These are phyloP conservation scores for Trichoderma lentiforme DNA, from an alignment of 2,329 filamentous ascomycete species.

Conservation along the genomic window DNA sequence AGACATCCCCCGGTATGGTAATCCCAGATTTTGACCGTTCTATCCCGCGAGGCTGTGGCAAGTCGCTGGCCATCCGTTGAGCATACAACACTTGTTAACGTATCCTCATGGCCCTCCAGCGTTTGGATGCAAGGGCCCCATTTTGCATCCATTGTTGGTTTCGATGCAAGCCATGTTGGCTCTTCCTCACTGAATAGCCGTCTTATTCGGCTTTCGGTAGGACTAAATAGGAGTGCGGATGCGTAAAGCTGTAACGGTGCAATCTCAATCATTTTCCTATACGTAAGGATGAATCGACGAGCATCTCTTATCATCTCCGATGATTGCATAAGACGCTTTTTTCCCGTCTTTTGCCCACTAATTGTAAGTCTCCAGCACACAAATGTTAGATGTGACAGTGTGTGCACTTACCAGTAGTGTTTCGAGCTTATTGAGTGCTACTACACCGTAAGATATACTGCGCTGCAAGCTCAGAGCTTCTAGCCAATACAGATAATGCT, in stretches of 20 bases:
- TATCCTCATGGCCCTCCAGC: not conserved
- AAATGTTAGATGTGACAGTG: not conserved
- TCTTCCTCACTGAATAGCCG: not conserved
- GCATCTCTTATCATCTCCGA: not conserved
- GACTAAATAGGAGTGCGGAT: not conserved
- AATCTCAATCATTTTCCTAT: not conserved
- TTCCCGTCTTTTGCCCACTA: not conserved
- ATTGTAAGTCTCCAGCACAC: not conserved
- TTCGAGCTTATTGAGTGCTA: constrained; percentile 3
- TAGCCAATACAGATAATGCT: constrained; percentile 37
- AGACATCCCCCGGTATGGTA: not conserved
- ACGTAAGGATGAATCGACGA: not conserved
- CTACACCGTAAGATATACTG: constrained; percentile 23
- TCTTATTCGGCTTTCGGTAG: not conserved
- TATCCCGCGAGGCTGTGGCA: not conserved
- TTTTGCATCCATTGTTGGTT: not conserved
- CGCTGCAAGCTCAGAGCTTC: constrained; percentile 38
- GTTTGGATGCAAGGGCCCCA: not conserved
- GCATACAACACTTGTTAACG: not conserved
- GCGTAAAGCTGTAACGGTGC: constrained; percentile 9
- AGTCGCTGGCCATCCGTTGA: not conserved
- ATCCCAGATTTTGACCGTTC: not conserved
- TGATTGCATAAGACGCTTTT: not conserved
- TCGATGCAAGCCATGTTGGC: not conserved
- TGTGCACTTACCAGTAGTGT: not conserved